Percentiles rank a stretch among this genome's conserved stretches.
Conservation (phyloP, 23 red algal genomes). For the Agarophyton chilense region DNA sequence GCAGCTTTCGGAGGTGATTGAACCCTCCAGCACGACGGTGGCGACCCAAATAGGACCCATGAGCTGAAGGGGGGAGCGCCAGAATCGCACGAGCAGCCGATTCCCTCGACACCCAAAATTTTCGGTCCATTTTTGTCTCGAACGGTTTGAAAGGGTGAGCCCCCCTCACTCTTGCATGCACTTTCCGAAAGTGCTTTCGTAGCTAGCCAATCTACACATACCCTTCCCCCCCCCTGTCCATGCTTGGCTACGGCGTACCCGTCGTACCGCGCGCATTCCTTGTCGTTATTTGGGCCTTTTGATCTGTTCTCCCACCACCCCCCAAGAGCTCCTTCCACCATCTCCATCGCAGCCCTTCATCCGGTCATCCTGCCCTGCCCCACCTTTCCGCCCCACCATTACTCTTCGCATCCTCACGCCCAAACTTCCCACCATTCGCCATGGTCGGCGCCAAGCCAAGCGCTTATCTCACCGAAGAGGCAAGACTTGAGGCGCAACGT, state of each 20-base stretch:
- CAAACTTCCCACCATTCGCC: not conserved
- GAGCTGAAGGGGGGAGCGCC: no score
- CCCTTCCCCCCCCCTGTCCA: no score
- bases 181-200: no score
- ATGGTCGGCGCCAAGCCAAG: slow-evolving; percentile 69
- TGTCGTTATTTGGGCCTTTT: not conserved
- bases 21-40: no score
- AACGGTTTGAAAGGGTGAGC: not conserved
- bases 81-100: no score
- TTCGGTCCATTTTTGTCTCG: not conserved
- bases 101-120: no score
- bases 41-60: no score
- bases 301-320: not conserved
- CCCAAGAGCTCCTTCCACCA: slow-evolving; percentile 5
- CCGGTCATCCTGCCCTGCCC: not conserved
- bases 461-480: slow-evolving; percentile 70
- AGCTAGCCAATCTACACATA: no score
- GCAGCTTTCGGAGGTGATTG: no score
- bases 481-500: slow-evolving; percentile 68
- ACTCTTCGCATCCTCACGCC: not conserved
- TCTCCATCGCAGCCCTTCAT: not conserved
- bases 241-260: no score
- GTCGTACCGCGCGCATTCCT: no score
- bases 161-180: no score
- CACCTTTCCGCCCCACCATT: not conserved